Evolutionary conservation across 2,329 filamentous ascomycete genomes (phyloP).

Genomic region (Clarireedia monteithiana): DNA sequence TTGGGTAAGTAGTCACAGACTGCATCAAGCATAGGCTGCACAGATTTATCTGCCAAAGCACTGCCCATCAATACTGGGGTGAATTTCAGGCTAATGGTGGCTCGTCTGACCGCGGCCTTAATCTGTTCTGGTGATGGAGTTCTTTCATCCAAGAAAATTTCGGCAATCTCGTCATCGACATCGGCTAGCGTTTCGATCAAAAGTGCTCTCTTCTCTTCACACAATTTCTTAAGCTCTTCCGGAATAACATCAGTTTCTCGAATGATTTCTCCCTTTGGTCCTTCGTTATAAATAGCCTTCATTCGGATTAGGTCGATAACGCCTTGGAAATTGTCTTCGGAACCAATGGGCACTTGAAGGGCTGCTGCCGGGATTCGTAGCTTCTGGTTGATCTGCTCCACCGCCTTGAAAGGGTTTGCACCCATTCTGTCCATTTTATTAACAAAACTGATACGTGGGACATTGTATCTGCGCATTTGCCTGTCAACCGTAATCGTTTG

Average conservation of each 20-base stretch:
- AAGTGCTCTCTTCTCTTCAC: conserved; percentile 71
- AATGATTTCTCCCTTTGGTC: conserved; percentile 70
- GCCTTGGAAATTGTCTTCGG: conserved; percentile 85
- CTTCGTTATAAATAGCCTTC: conserved; percentile 90
- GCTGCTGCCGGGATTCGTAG: conserved; percentile 88
- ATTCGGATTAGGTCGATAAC: conserved; percentile 89
- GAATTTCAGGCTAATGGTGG: conserved; percentile 86
- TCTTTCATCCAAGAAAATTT: conserved; percentile 84
- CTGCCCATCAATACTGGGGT: conserved; percentile 95
- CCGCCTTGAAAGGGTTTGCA: conserved; percentile 93
- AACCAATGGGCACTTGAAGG: conserved; percentile 87
- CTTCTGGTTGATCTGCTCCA: conserved; percentile 97
- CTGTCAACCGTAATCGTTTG: conserved; percentile 98
- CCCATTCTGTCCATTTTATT: conserved; percentile 99
- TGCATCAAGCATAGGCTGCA: conserved; percentile 94
- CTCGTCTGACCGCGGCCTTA: conserved; percentile 82
- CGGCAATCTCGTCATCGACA: conserved; percentile 95
- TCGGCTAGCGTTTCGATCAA: conserved; percentile 94
- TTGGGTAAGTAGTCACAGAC: conserved; percentile 95
- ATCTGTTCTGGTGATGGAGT: conserved; percentile 76
- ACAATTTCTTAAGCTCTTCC: conserved; percentile 66
- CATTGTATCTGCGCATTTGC: conserved; percentile 97
- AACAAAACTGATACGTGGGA: conserved; percentile 90
- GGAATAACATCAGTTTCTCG: conserved; percentile 74
- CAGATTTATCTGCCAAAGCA: conserved; percentile 85